Evolutionary conservation across 495 filamentous ascomycete species (phyloP).

Genomic region (Penicillium pulvis): DNA sequence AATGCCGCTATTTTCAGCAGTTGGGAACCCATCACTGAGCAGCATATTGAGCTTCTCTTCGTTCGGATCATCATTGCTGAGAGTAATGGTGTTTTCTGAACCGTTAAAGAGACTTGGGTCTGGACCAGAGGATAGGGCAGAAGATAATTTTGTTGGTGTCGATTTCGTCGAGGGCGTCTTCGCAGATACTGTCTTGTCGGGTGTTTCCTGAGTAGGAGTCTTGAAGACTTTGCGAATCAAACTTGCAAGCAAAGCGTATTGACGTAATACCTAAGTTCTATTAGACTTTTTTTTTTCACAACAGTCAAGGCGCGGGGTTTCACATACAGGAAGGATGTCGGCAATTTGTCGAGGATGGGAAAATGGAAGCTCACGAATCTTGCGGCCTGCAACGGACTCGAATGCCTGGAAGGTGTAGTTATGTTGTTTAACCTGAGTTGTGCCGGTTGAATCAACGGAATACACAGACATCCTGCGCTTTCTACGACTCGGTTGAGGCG

Average conservation of each 20-base stretch:
- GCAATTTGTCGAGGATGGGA: conserved; percentile 84
- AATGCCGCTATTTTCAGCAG: background rate
- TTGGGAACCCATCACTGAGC: conserved; percentile 19
- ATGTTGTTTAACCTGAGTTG: conserved; percentile 55
- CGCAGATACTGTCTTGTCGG: conserved; percentile 6
- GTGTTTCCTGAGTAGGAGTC: conserved; percentile 21
- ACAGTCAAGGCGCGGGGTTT: background rate
- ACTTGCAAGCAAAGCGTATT: conserved; percentile 69
- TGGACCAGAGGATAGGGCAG: background rate
- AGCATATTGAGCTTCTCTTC: conserved; percentile 38
- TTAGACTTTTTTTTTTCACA: conserved; percentile 8
- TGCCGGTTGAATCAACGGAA: conserved; percentile 38
- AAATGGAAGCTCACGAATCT: conserved; percentile 74
- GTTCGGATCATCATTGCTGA: conserved; percentile 47
- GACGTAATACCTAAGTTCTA: conserved; percentile 56
- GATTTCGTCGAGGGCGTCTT: background rate
- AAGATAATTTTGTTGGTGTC: background rate
- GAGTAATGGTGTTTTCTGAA: conserved; percentile 25
- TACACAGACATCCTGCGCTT: conserved; percentile 39
- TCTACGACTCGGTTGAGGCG: conserved; percentile 30
- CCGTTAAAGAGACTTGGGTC: conserved; percentile 7
- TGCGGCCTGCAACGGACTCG: conserved; percentile 67
- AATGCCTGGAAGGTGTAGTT: conserved; percentile 69
- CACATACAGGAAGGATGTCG: conserved; percentile 64
- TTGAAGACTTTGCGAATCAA: conserved; percentile 65